Percentiles rank a stretch among this genome's conserved stretches.
These are phyloP conservation scores for Paramecium tetraurelia DNA, from an alignment of 73 alveolate genomes.

Conservation along the genomic window DNA sequence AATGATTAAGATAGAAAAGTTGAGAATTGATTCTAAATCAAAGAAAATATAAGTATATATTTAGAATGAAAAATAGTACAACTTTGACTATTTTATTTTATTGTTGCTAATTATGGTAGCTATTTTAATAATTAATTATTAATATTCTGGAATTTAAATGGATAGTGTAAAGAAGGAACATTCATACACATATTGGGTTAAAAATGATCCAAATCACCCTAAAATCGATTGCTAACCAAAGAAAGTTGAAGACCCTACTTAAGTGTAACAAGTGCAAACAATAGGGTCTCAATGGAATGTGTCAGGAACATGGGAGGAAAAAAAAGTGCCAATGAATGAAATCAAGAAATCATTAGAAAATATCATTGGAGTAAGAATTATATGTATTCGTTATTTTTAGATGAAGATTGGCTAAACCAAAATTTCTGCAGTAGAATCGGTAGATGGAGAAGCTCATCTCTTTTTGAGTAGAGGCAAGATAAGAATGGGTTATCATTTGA, in stretches of 20 bases:
- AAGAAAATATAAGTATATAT: background rate
- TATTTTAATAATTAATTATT: background rate
- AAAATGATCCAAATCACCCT: conserved; percentile 47
- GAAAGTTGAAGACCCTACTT: conserved; percentile 44
- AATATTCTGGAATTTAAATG: background rate
- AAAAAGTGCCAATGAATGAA: background rate
- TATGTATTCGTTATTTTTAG: background rate
- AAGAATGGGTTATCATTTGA: conserved; percentile 37
- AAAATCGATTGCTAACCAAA: conserved; percentile 45
- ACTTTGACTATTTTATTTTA: background rate
- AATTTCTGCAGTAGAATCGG: conserved; percentile 18
- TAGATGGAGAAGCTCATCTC: conserved; percentile 19
- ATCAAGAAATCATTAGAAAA: background rate
- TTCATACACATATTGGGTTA: conserved; percentile 52
- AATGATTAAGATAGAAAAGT: too few relatives aligned
- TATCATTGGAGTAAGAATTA: background rate
- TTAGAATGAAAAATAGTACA: background rate
- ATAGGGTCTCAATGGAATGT: conserved; percentile 33
- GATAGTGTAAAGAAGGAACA: conserved; percentile 11
- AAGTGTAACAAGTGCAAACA: background rate
- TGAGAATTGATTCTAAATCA: background rate
- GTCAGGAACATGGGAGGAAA: conserved; percentile 50
- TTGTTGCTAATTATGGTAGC: background rate
- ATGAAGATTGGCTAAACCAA: conserved; percentile 11
- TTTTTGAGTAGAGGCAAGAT: conserved; percentile 10